Evolutionary conservation across 2,329 filamentous ascomycete species (phyloP).

Genomic region (Coccinonectria pachysandricola): DNA sequence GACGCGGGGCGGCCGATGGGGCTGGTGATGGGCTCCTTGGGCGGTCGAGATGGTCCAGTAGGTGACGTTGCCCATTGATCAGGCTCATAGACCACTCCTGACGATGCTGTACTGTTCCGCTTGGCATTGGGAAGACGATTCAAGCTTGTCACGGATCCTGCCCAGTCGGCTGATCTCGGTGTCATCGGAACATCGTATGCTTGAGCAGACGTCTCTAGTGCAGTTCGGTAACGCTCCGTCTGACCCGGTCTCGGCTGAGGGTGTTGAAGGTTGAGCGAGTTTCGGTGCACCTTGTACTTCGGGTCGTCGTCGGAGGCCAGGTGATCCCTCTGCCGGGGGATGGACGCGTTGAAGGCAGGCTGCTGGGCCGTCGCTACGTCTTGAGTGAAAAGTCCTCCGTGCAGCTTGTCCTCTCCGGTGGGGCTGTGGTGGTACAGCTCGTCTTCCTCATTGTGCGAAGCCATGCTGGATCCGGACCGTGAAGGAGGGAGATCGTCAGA

Average conservation of each 20-base stretch:
- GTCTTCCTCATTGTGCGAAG: constrained; percentile 50
- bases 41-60: constrained; percentile 44
- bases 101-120: constrained; percentile 37
- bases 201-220: constrained; percentile 62
- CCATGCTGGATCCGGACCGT: constrained; percentile 66
- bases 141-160: constrained; percentile 48
- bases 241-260: constrained; percentile 67
- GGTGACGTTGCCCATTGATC: constrained; percentile 37
- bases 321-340: constrained; percentile 35
- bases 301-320: constrained; percentile 58
- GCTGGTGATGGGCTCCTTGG: constrained; percentile 49
- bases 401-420: constrained; percentile 51
- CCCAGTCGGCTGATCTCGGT: constrained; percentile 52
- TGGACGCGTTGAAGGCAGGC: constrained; percentile 15
- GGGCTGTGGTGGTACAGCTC: constrained; percentile 42
- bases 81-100: constrained; percentile 21
- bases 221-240: constrained; percentile 62
- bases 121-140: constrained; percentile 40
- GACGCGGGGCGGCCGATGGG: no score
- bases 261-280: constrained; percentile 70
- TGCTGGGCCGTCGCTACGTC: constrained; percentile 27
- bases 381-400: constrained; percentile 44
- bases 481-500: constrained; percentile 55
- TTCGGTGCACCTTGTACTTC: constrained; percentile 73
- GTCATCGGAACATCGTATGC: constrained; percentile 53